Evolutionary conservation across 345 rosid genomes (phyloP).

Genomic region (Syzygium grande): DNA sequence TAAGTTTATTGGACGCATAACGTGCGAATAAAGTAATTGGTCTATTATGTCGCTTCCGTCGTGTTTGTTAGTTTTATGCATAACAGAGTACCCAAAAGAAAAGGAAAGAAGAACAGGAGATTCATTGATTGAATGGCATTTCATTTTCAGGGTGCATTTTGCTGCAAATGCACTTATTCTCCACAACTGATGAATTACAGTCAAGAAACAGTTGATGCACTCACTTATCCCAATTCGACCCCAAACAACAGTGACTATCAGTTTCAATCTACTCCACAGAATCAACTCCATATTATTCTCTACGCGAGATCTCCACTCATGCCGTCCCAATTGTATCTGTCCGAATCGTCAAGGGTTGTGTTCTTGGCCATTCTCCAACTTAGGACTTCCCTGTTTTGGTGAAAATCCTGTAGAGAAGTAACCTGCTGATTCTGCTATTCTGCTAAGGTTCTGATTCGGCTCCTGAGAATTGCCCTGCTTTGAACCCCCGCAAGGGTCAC

Average conservation of each 20-base stretch:
- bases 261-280: not conserved
- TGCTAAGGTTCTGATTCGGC: not conserved
- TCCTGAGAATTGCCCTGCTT: not conserved
- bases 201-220: not conserved
- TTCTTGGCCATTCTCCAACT: not conserved
- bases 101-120: not conserved
- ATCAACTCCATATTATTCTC: not conserved
- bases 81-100: not conserved
- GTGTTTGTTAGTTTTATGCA: not conserved
- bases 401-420: not conserved
- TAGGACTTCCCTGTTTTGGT: not conserved
- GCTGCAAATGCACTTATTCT: not conserved
- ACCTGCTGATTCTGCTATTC: not conserved
- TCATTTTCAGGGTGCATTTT: not conserved
- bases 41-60: no score
- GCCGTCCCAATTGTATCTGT: not conserved
- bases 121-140: not conserved
- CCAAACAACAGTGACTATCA: not conserved
- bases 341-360: not conserved
- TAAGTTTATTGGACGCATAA: no score
- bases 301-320: not conserved
- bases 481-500: not conserved
- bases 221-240: not conserved
- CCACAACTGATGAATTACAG: not conserved
- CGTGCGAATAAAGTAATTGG: no score